Evolutionary conservation across 1,284 basidiomycete genomes (phyloP).

Genomic region (Naganishia albida): DNA sequence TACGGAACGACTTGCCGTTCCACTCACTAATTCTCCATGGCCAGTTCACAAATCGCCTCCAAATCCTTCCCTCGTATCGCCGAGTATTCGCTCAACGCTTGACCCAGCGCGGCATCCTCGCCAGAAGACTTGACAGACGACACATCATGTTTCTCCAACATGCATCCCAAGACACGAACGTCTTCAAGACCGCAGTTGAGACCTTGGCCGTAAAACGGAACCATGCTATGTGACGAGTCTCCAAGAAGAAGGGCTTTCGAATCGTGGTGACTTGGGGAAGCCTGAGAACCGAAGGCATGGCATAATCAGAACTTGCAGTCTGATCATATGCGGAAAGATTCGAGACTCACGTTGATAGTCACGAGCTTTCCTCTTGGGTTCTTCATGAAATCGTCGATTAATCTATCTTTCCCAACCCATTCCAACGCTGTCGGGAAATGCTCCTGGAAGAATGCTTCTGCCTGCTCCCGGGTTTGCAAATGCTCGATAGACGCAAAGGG

Average conservation of each 20-base stretch:
- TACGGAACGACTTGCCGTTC: slow-evolving; percentile 1
- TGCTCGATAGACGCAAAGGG: slow-evolving; percentile 75
- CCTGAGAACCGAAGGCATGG: slow-evolving; percentile 54
- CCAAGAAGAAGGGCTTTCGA: slow-evolving; percentile 86
- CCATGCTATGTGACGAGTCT: slow-evolving; percentile 95
- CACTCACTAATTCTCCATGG: slow-evolving; percentile 92
- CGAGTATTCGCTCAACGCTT: slow-evolving; percentile 75
- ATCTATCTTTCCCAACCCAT: slow-evolving; percentile 74
- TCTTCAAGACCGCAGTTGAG: slow-evolving; percentile 98
- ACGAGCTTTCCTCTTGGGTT: slow-evolving; percentile 89
- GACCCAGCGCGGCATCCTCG: slow-evolving; percentile 62
- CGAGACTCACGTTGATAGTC: slow-evolving; percentile 73
- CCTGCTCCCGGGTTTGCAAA: slow-evolving; percentile 63
- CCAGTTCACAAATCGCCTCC: slow-evolving; percentile 83
- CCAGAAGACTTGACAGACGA: slow-evolving; percentile 51
- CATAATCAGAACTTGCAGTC: neutral
- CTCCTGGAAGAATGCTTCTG: slow-evolving; percentile 73
- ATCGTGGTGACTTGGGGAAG: slow-evolving; percentile 84
- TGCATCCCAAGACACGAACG: slow-evolving; percentile 79
- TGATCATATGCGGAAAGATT: neutral
- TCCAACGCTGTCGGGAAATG: slow-evolving; percentile 85
- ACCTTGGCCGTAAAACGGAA: slow-evolving; percentile 93
- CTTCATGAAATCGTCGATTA: slow-evolving; percentile 72
- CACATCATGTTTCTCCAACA: slow-evolving; percentile 71
- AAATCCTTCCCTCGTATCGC: slow-evolving; percentile 80